A percentile compares a stretch with the other conserved stretches of the same genome.
These are phyloP conservation scores for Fusarium sp. DNA, from an alignment of 2,329 filamentous ascomycete species.

Conservation along the genomic window DNA sequence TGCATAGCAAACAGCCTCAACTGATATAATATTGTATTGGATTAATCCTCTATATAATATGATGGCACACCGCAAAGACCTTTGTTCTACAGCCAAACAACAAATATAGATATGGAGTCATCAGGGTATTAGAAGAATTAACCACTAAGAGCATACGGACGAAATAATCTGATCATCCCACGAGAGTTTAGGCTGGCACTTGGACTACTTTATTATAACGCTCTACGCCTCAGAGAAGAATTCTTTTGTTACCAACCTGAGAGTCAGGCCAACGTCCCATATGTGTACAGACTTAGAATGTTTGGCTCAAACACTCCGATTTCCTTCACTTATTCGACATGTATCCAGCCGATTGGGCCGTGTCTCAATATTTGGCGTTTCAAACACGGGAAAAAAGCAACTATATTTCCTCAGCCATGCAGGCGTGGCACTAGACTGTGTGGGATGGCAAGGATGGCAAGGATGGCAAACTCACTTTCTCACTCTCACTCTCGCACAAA, in stretches of 20 bases:
- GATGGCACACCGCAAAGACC: not conserved
- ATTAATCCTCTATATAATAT: not conserved
- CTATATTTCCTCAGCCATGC: not conserved
- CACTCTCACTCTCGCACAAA: not conserved
- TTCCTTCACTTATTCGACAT: no score
- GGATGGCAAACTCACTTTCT: not conserved
- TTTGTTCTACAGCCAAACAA: constrained; percentile 9
- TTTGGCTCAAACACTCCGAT: not conserved
- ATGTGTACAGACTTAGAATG: not conserved
- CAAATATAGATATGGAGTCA: not conserved
- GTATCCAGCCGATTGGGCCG: not conserved
- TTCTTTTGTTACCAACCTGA: no score
- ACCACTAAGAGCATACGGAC: no score
- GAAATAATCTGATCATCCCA: no score
- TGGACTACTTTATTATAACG: no score
- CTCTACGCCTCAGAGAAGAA: no score
- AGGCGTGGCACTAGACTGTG: not conserved
- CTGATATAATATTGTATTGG: not conserved
- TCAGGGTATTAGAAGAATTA: no score
- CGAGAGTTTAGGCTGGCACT: no score
- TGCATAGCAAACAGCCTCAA: not conserved
- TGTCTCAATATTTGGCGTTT: constrained; percentile 21
- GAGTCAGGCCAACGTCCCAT: not conserved
- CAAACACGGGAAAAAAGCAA: not conserved
- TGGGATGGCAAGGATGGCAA: no score